These are phyloP conservation scores for Fragaria iinumae DNA, from an alignment of 306 rosid species.

Conservation along the genomic window DNA sequence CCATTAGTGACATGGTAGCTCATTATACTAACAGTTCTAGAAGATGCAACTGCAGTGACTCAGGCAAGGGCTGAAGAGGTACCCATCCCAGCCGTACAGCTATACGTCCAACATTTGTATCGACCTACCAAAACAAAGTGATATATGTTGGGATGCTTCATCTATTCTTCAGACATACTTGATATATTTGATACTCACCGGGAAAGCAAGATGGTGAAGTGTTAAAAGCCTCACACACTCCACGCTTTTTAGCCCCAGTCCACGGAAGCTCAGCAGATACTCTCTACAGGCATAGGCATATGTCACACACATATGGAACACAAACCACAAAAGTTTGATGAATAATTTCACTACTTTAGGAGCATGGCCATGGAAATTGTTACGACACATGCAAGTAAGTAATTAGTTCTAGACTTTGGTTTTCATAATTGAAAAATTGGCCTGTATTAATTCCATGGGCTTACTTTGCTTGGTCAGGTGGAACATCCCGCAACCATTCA, in stretches of 20 bases:
- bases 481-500: slow-evolving; percentile 97
- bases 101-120: slow-evolving; percentile 99
- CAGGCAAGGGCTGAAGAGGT: slow-evolving; percentile 99
- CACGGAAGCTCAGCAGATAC: slow-evolving; percentile 85
- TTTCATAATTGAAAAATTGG: slow-evolving; percentile 15
- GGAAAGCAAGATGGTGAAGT: slow-evolving; percentile 98
- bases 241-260: slow-evolving; percentile 96
- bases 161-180: slow-evolving; percentile 24
- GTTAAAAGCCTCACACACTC: slow-evolving; percentile 99
- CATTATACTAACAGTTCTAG: slow-evolving; percentile 78
- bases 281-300: slow-evolving; percentile 52
- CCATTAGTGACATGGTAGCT: slow-evolving; percentile 18
- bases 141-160: slow-evolving; percentile 25
- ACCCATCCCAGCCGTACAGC: slow-evolving; percentile 99
- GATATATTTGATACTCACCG: slow-evolving; percentile 55
- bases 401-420: slow-evolving; percentile 16
- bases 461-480: slow-evolving; percentile 96
- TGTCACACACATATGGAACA: slow-evolving; percentile 7
- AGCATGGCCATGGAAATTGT: slow-evolving; percentile 8
- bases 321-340: slow-evolving; percentile 8
- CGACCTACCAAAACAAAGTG: slow-evolving; percentile 59
- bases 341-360: slow-evolving; percentile 17
- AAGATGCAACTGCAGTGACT: slow-evolving; percentile 97
- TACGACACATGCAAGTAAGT: slow-evolving; percentile 18
- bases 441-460: slow-evolving; percentile 30